Percentiles rank a stretch among this genome's conserved stretches.
These are phyloP conservation scores for Tribonema minus DNA, from an alignment of 108 stramenopile genomes.

Conservation along the genomic window DNA sequence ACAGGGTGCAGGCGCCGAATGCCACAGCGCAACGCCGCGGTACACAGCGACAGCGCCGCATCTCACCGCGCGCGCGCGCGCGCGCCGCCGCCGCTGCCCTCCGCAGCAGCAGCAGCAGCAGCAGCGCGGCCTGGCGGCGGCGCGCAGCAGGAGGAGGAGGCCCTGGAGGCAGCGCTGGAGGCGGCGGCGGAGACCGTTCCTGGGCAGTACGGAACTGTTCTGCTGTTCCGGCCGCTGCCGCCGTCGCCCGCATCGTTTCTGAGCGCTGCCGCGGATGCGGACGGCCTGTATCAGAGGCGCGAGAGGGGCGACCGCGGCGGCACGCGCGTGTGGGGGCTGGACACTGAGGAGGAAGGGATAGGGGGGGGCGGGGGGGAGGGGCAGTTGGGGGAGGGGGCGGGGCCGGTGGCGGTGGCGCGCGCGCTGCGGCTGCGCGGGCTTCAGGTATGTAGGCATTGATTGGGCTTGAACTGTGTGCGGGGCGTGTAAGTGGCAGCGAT, in stretches of 20 bases:
- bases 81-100: too few species aligned
- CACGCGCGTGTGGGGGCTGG: neutral
- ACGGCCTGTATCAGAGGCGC: slow-evolving; percentile 2
- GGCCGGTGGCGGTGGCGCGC: neutral
- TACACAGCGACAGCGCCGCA: too few species aligned
- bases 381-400: neutral
- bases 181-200: slow-evolving; percentile 41
- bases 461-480: too few species aligned
- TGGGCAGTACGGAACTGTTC: slow-evolving; percentile 9
- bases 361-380: neutral
- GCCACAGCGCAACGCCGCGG: too few species aligned
- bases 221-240: slow-evolving; percentile 14
- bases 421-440: slow-evolving; percentile 23
- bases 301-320: neutral
- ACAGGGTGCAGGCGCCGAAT: too few species aligned
- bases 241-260: neutral
- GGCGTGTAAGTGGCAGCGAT: too few species aligned
- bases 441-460: slow-evolving; percentile 8
- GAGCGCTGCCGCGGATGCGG: slow-evolving; percentile 15
- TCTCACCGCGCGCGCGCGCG: too few species aligned
- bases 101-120: too few species aligned
- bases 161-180: slow-evolving; percentile 33
- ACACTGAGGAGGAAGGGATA: too few species aligned
- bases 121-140: too few species aligned
- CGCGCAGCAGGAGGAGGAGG: slow-evolving; percentile 10